Evolutionary conservation across 2,329 filamentous ascomycete genomes (phyloP), one percentile per base, ranked within the genome.

Genomic region (Venturiaceae sp.): DNA sequence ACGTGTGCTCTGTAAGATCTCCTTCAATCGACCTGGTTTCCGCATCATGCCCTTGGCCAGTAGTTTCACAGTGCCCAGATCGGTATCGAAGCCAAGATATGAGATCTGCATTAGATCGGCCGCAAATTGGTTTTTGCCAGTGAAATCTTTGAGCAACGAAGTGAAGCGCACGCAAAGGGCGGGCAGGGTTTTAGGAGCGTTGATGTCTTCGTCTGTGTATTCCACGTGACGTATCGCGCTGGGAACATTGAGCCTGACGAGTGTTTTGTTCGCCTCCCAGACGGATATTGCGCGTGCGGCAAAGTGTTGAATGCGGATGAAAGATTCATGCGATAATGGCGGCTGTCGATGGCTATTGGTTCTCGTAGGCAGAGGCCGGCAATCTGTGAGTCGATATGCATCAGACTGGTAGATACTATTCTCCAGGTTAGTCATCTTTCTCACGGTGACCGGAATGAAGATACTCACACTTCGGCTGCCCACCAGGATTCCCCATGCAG

Each of bases 1-100:
- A 26, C 84, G 75, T 47, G 76, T 77, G 39, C 58, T 57, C 2
- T 41, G 58, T 9, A 73, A 53, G 65, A 72, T 50, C 62, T 70
- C 63, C 62, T 71, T 71, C 26, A 78, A 67, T 56, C 72, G 68
- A 36, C 67, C 67, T 26, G 69, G 61, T 56, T 68, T 67, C 11
- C 68, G 65, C 63, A 77, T 68, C 5, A 64, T 69, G 6, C 76
- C 69, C 50, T 70, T 67, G 19, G 74, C 66, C 19, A 39, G 26
- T 16, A 58, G 46, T 34, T 36, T 53, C 32, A 58, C 50, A 5
- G 32, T 21, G 19, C 57, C 57, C 8, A 58, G 26, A 4, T 54
- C 46, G 5, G 50, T 58, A 30, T 58, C 57, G 14, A 53, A 54
- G 19, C 46, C 33, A 23, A 54, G 23, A 37, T 53, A 58, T 11